Percentiles rank a stretch among this genome's conserved stretches.
Evolutionary conservation across 179 eudicot genomes (phyloP).

Genomic region (Heliamphora pulchella): DNA sequence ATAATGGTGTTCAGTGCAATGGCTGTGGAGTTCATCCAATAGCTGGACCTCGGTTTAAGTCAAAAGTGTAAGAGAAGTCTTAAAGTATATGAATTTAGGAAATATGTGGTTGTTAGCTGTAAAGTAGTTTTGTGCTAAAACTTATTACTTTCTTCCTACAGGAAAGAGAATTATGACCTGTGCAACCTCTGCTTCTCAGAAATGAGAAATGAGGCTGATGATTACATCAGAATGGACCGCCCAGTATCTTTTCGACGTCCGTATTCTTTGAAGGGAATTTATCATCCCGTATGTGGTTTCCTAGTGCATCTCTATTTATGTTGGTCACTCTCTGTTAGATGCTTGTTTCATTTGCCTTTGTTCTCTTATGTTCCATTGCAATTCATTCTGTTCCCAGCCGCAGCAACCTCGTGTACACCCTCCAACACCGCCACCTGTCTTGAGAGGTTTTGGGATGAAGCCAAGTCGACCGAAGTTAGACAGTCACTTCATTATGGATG

Average conservation of each 20-base stretch:
- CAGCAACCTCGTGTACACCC: conserved; percentile 10
- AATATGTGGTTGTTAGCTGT: not conserved
- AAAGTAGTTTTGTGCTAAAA: not conserved
- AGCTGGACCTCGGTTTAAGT: conserved; percentile 73
- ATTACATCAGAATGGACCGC: conserved; percentile 55
- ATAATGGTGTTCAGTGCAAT: conserved; percentile 71
- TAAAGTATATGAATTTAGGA: not conserved
- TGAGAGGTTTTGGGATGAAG: conserved; percentile 17
- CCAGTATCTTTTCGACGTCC: conserved; percentile 31
- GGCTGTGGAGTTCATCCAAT: conserved; percentile 75
- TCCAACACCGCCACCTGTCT: conserved; percentile 17
- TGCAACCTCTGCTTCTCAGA: conserved; percentile 59
- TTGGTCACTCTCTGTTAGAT: not conserved
- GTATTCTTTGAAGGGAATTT: conserved; percentile 19
- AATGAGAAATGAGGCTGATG: conserved; percentile 52
- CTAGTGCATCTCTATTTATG: not conserved
- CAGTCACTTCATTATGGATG: conserved; percentile 59
- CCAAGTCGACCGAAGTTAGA: conserved; percentile 35
- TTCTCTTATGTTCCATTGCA: not conserved
- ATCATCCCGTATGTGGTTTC: conserved; percentile 32
- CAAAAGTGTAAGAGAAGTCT: conserved; percentile 57
- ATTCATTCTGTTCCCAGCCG: not conserved
- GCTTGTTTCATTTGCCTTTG: not conserved
- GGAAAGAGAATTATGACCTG: conserved; percentile 64
- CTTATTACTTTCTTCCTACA: conserved; percentile 26